A percentile compares a stretch with the other conserved stretches of the same genome.
Evolutionary conservation across 306 rosid genomes (phyloP).

Genomic region (Dryas drummondii): DNA sequence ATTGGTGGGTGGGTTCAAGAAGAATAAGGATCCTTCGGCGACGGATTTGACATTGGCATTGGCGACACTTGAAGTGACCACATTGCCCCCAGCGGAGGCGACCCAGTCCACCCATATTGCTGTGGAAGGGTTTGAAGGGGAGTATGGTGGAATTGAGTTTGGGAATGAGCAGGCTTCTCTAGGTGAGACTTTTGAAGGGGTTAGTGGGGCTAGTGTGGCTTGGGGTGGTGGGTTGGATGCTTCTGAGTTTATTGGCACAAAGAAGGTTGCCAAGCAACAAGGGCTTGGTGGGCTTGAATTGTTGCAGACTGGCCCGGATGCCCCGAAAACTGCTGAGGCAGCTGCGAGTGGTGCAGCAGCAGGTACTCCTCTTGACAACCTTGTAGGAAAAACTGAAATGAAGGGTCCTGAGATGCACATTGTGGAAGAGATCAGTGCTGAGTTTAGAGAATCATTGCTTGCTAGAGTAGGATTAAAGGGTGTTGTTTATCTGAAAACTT

Average conservation of each 20-base stretch:
- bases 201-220: constrained; percentile 80
- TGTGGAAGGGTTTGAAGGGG: constrained; percentile 96
- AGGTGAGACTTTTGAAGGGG: constrained; percentile 85
- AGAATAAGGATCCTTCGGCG: constrained; percentile 70
- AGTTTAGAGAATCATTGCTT: constrained; percentile 87
- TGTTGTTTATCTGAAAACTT: constrained; percentile 73
- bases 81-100: constrained; percentile 88
- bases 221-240: constrained; percentile 99
- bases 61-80: constrained; percentile 83
- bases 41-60: constrained; percentile 73
- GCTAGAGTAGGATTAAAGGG: constrained; percentile 87
- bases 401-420: constrained; percentile 89
- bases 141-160: constrained; percentile 94
- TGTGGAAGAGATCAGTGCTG: constrained; percentile 75
- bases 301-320: constrained; percentile 75
- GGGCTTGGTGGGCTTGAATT: constrained; percentile 96
- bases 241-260: constrained; percentile 74
- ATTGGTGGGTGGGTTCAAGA: constrained; percentile 79
- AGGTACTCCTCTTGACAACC: constrained; percentile 62
- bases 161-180: constrained; percentile 68
- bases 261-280: constrained; percentile 51
- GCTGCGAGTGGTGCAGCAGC: constrained; percentile 34
- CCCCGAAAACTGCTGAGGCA: constrained; percentile 40
- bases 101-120: constrained; percentile 85
- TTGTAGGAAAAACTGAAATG: constrained; percentile 69